phyloP scores from a whole-genome alignment of 768 basidiomycete species.

The Phanerodontia chrysosporium region DNA sequence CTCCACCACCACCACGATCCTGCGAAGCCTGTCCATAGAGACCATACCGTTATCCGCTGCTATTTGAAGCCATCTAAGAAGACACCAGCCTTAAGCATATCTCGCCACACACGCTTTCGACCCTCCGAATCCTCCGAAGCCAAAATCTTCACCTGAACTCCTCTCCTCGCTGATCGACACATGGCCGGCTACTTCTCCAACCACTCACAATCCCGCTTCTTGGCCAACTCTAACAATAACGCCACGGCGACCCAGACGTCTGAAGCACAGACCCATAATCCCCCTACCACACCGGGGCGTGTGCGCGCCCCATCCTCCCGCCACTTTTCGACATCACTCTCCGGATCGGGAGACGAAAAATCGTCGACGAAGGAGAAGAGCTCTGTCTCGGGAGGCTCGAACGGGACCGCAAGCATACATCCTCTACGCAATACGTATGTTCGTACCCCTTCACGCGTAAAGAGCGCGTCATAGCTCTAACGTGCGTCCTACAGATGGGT shows the following conservation, averaged over 20 bases:
- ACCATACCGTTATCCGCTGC: no score
- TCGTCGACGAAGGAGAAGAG: slow-evolving; percentile 38
- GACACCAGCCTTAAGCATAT: not conserved
- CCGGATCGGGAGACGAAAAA: slow-evolving; percentile 42
- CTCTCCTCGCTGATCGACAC: not conserved
- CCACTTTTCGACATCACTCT: slow-evolving; percentile 65
- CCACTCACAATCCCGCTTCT: slow-evolving; percentile 70
- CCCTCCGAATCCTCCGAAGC: not conserved
- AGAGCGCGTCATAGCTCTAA: slow-evolving; percentile 17
- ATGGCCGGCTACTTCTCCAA: slow-evolving; percentile 73
- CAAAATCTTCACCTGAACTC: slow-evolving; percentile 6
- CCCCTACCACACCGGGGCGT: slow-evolving; percentile 26
- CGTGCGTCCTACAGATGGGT: slow-evolving; percentile 57
- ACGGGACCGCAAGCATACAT: slow-evolving; percentile 48
- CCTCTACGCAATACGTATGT: slow-evolving; percentile 88
- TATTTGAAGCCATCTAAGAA: not conserved
- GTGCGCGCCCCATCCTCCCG: slow-evolving; percentile 59
- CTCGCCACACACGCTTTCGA: not conserved
- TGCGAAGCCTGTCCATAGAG: no score
- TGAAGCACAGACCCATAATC: slow-evolving; percentile 21
- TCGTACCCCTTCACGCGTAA: slow-evolving; percentile 38
- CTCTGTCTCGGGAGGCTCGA: slow-evolving; percentile 31
- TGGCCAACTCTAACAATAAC: slow-evolving; percentile 40
- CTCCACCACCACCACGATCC: not conserved
- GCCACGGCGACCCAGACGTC: slow-evolving; percentile 20